Percentiles rank a stretch among this genome's conserved stretches.
Conservation (phyloP, 352 stramenopile species). For the Phytopythium mirpurense region DNA sequence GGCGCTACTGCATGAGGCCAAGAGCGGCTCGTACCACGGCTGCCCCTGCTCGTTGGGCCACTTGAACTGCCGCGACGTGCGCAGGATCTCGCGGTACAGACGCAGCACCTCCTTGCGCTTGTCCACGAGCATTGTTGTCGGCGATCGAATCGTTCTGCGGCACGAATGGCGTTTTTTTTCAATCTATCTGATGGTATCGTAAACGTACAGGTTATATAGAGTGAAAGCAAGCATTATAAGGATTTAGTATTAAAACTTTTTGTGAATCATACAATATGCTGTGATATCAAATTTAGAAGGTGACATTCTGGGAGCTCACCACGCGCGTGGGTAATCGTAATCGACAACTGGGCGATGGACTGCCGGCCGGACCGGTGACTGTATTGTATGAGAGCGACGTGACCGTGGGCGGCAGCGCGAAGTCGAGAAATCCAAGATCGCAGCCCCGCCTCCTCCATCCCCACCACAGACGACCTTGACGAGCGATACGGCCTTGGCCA, state of each 20-base stretch:
- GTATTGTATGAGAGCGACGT: conserved; percentile 42
- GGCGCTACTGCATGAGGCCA: neutral
- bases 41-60: conserved; percentile 72
- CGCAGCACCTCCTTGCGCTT: conserved; percentile 75
- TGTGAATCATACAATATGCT: too few relatives aligned
- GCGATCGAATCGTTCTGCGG: neutral
- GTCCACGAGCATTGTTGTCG: conserved; percentile 24
- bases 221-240: too few relatives aligned
- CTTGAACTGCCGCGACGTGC: conserved; percentile 64
- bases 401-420: conserved; percentile 33
- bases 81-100: conserved; percentile 79
- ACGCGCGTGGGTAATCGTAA: too few relatives aligned
- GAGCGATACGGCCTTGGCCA: too few relatives aligned
- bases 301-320: too few relatives aligned
- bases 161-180: too few relatives aligned
- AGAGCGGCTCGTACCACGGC: conserved; percentile 33
- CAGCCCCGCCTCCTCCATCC: too few relatives aligned
- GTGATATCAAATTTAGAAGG: too few relatives aligned
- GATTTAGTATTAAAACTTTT: too few relatives aligned
- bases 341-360: conserved; percentile 56
- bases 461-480: too few relatives aligned
- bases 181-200: too few relatives aligned
- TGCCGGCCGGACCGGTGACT: conserved; percentile 42
- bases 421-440: conserved; percentile 30
- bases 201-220: too few relatives aligned